These are phyloP conservation scores for Candida anglica DNA, from an alignment of 805 yeast species.

Conservation along the genomic window DNA sequence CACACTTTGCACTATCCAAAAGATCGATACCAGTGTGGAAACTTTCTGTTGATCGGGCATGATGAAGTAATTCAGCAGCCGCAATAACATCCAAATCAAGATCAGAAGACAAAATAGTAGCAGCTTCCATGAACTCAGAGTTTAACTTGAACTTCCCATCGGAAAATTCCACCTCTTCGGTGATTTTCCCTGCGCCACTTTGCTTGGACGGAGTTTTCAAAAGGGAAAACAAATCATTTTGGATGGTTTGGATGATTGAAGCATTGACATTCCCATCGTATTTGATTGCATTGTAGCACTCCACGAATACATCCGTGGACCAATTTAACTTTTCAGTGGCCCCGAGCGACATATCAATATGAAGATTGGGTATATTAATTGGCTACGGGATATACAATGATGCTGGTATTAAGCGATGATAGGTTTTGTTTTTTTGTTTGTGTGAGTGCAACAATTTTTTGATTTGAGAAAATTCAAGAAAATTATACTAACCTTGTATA, in stretches of 20 bases:
- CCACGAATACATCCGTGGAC: slow-evolving; percentile 39
- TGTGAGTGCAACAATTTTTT: no score
- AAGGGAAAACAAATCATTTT: slow-evolving; percentile 43
- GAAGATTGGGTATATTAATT: no score
- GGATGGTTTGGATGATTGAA: slow-evolving; percentile 26
- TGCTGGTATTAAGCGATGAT: no score
- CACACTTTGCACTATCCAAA: slow-evolving; percentile 61
- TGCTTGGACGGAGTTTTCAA: slow-evolving; percentile 41
- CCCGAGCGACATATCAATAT: background rate
- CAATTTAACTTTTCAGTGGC: slow-evolving; percentile 18
- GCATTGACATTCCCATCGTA: slow-evolving; percentile 16
- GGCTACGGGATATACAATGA: no score
- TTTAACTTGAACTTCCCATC: slow-evolving; percentile 63
- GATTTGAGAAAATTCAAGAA: no score
- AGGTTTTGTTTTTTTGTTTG: no score
- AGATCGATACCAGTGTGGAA: slow-evolving; percentile 45
- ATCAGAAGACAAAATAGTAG: slow-evolving; percentile 54
- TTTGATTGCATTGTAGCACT: slow-evolving; percentile 44
- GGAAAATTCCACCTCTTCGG: slow-evolving; percentile 38
- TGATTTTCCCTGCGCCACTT: slow-evolving; percentile 21
- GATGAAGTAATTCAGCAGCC: slow-evolving; percentile 64
- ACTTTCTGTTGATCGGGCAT: slow-evolving; percentile 36
- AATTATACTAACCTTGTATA: no score
- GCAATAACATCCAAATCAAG: slow-evolving; percentile 64
- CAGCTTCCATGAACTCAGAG: slow-evolving; percentile 56